phyloP scores from a whole-genome alignment of 805 yeast species.

The Ogataea neopini region DNA sequence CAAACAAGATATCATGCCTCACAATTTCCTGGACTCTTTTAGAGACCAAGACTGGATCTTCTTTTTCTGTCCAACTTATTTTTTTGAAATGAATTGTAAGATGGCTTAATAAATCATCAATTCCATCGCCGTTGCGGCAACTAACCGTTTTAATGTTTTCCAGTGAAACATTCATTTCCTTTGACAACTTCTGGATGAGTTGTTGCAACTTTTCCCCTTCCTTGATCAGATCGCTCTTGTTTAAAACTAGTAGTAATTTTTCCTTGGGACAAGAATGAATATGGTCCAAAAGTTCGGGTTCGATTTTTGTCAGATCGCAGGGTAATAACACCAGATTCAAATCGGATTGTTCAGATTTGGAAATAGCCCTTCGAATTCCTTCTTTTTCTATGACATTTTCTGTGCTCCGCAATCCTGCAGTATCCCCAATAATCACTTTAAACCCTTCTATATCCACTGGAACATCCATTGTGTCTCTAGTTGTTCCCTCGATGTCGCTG shows the following conservation, averaged over 20 bases:
- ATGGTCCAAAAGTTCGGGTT: slow-evolving; percentile 42
- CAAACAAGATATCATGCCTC: slow-evolving; percentile 71
- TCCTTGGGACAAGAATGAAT: slow-evolving; percentile 28
- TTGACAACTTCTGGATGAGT: slow-evolving; percentile 23
- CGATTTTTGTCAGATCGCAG: slow-evolving; percentile 34
- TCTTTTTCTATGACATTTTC: slow-evolving; percentile 51
- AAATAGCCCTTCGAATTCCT: slow-evolving; percentile 79
- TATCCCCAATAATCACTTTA: slow-evolving; percentile 83
- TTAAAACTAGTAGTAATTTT: slow-evolving; percentile 46
- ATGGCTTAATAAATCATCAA: slow-evolving; percentile 43
- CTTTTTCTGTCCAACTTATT: slow-evolving; percentile 49
- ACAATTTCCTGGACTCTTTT: slow-evolving; percentile 75
- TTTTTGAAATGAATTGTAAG: slow-evolving; percentile 49
- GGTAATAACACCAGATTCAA: slow-evolving; percentile 68
- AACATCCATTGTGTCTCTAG: slow-evolving; percentile 83
- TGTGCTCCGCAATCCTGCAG: slow-evolving; percentile 80
- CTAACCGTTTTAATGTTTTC: slow-evolving; percentile 49
- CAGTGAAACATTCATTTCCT: slow-evolving; percentile 29
- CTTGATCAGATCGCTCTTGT: slow-evolving; percentile 56
- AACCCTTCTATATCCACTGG: slow-evolving; percentile 81
- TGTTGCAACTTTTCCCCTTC: slow-evolving; percentile 13
- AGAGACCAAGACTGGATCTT: slow-evolving; percentile 73
- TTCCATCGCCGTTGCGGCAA: slow-evolving; percentile 57
- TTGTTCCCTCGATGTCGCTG: slow-evolving; percentile 89
- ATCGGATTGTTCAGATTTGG: slow-evolving; percentile 61